These are phyloP conservation scores for Ministeria vibrans DNA, from an alignment of 78 protist genomes.

Conservation along the genomic window DNA sequence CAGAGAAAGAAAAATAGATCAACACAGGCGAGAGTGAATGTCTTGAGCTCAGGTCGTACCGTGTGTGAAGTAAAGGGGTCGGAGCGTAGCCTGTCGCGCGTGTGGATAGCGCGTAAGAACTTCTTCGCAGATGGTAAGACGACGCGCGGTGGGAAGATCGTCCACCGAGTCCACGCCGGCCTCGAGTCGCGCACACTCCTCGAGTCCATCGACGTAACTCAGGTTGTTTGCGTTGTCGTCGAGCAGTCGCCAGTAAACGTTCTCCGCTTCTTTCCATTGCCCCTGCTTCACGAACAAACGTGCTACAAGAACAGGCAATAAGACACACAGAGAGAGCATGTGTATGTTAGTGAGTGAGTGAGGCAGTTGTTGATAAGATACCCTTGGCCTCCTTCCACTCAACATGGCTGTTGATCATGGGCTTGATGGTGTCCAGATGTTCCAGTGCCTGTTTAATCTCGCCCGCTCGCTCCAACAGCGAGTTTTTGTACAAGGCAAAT, in stretches of 20 bases:
- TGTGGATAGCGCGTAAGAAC: background rate
- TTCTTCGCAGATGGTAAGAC: background rate
- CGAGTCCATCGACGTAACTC: conserved; percentile 31
- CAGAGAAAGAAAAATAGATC: too few relatives aligned
- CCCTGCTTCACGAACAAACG: too few relatives aligned
- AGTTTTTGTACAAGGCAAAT: too few relatives aligned
- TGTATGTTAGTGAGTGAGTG: too few relatives aligned
- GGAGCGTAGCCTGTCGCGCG: background rate
- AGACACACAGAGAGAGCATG: too few relatives aligned
- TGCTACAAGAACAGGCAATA: too few relatives aligned
- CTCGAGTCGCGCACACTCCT: background rate
- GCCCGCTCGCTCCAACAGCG: too few relatives aligned
- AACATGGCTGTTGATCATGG: too few relatives aligned
- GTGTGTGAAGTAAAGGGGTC: background rate
- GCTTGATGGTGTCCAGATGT: too few relatives aligned
- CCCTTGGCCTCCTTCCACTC: too few relatives aligned
- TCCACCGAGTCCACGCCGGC: background rate
- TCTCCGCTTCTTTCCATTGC: background rate
- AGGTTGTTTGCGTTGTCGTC: conserved; percentile 48
- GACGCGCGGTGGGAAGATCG: background rate
- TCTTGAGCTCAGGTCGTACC: background rate
- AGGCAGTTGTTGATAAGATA: too few relatives aligned
- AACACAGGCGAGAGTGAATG: background rate
- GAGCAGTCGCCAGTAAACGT: conserved; percentile 18
- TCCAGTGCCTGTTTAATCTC: too few relatives aligned